A percentile compares a stretch with the other conserved stretches of the same genome.
phyloP scores from a whole-genome alignment of 768 basidiomycete genomes.

The Hygrocybe coccinea region DNA sequence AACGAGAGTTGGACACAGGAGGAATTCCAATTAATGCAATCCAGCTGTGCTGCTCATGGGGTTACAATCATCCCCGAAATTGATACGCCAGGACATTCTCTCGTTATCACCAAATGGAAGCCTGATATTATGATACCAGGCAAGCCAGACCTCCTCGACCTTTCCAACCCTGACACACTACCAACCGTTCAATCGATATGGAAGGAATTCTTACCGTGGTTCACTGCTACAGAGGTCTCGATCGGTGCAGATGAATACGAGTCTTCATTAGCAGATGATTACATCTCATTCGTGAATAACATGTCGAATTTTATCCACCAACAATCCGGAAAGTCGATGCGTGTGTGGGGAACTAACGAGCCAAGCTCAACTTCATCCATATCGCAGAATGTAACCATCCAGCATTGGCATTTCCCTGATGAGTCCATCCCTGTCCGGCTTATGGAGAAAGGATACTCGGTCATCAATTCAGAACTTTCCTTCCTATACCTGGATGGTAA shows the following conservation, averaged over 20 bases:
- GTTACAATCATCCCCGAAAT: conserved; percentile 40
- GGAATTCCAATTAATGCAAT: conserved; percentile 32
- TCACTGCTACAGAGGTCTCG: conserved; percentile 37
- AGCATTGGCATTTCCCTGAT: conserved; percentile 40
- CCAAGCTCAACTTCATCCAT: conserved; percentile 33
- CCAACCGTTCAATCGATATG: conserved; percentile 41
- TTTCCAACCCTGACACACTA: conserved; percentile 39
- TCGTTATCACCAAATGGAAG: conserved; percentile 43
- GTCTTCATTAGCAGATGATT: conserved; percentile 35
- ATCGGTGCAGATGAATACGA: conserved; percentile 45
- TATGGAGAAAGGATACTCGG: conserved; percentile 29
- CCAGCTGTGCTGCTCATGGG: conserved; percentile 34
- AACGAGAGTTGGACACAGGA: conserved; percentile 40
- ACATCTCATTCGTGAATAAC: conserved; percentile 39
- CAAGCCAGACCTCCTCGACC: conserved; percentile 34
- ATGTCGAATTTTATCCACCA: conserved; percentile 36
- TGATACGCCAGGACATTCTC: conserved; percentile 42
- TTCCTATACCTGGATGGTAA: conserved; percentile 39
- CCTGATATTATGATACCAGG: conserved; percentile 35
- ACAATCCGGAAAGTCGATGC: conserved; percentile 34
- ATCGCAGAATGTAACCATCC: conserved; percentile 38
- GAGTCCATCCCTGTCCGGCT: conserved; percentile 31
- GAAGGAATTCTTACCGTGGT: conserved; percentile 39
- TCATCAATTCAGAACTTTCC: conserved; percentile 34
- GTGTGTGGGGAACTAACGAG: conserved; percentile 41